These are phyloP conservation scores for Neurospora sp. DNA, from an alignment of 495 filamentous ascomycete species.

Conservation along the genomic window DNA sequence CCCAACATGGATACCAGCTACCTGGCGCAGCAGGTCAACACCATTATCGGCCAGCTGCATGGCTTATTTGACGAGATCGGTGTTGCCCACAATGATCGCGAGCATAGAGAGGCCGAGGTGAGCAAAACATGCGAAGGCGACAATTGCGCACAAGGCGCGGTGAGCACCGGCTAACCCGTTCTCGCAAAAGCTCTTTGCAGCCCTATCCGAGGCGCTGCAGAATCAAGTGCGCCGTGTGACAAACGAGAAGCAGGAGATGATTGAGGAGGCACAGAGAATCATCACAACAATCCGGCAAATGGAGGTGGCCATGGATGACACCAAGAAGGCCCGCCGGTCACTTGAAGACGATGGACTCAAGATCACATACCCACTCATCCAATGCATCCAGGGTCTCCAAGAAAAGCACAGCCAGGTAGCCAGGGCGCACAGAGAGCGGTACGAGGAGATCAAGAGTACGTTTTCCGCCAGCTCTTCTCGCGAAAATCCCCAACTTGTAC, in stretches of 20 bases:
- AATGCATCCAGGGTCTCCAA: conserved; percentile 67
- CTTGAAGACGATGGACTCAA: conserved; percentile 50
- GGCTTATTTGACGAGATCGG: conserved; percentile 95
- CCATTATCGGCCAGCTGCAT: conserved; percentile 82
- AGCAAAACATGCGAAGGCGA: not conserved
- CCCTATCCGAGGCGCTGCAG: conserved; percentile 77
- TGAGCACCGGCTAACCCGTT: not conserved
- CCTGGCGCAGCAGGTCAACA: conserved; percentile 85
- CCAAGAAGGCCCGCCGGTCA: conserved; percentile 47
- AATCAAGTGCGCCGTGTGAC: conserved; percentile 73
- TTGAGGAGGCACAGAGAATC: conserved; percentile 76
- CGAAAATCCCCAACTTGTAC: not conserved
- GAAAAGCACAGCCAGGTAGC: conserved; percentile 74
- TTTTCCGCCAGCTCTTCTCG: not conserved
- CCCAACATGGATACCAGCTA: conserved; percentile 76
- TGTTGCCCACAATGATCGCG: conserved; percentile 79
- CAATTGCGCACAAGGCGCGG: not conserved
- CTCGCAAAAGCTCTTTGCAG: conserved; percentile 61
- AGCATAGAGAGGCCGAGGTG: conserved; percentile 77
- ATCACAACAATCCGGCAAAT: conserved; percentile 83
- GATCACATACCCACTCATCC: conserved; percentile 69
- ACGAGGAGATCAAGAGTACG: conserved; percentile 89
- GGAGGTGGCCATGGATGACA: conserved; percentile 79
- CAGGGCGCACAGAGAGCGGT: conserved; percentile 77
- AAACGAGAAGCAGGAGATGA: conserved; percentile 76